Evolutionary conservation across 129 eudicot species (phyloP).

Genomic region (Lactuca saligna): DNA sequence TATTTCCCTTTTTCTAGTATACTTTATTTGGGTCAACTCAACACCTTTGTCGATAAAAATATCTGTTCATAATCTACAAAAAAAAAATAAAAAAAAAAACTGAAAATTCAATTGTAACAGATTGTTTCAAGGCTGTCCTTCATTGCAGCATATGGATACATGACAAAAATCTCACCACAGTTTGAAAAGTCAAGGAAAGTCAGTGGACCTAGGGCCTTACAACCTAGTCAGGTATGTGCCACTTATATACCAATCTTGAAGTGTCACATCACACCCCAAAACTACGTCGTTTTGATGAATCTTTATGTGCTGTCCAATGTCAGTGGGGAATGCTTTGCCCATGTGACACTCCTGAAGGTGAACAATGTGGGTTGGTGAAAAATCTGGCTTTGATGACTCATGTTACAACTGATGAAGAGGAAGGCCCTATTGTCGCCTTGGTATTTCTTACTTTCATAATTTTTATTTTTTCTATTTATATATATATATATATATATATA

Average conservation of each 20-base stretch:
- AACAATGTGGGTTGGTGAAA: conserved; percentile 93
- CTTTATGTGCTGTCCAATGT: conserved; percentile 12
- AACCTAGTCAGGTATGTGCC: conserved; percentile 89
- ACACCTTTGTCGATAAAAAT: background rate
- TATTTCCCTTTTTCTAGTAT: conserved; percentile 11
- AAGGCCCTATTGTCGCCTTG: conserved; percentile 80
- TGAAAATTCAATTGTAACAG: conserved; percentile 32
- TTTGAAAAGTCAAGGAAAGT: conserved; percentile 97
- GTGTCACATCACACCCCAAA: background rate
- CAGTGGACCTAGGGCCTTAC: conserved; percentile 98
- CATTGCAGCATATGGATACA: conserved; percentile 70
- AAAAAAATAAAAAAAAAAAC: conserved; percentile 5
- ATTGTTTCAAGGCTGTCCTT: conserved; percentile 85
- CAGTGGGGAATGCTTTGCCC: conserved; percentile 99
- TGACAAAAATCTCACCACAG: conserved; percentile 87
- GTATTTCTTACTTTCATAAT: conserved; percentile 34
- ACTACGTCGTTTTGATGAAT: background rate
- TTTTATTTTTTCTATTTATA: background rate
- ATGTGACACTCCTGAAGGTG: conserved; percentile 99
- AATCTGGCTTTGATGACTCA: conserved; percentile 94
- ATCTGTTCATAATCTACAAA: background rate
- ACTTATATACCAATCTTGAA: background rate
- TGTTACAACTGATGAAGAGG: conserved; percentile 95
- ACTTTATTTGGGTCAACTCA: background rate
- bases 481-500: background rate